Percentiles rank a stretch among this genome's conserved stretches.
phyloP scores from a whole-genome alignment of 2,329 filamentous ascomycete genomes.

The Ceratocystis lukuohia region DNA sequence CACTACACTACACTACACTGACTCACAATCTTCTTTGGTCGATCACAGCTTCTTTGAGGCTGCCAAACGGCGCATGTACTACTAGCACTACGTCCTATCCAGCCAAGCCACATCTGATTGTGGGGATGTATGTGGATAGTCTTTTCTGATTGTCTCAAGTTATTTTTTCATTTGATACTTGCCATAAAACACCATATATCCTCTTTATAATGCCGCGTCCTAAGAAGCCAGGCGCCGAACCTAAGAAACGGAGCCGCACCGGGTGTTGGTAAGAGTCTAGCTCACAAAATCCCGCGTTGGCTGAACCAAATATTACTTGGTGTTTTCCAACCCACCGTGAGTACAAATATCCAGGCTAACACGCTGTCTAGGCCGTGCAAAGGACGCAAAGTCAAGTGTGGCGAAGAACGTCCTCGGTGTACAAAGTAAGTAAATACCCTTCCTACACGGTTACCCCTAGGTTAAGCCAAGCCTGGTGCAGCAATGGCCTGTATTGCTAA shows the following conservation, averaged over 20 bases:
- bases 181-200: background rate
- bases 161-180: background rate
- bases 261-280: constrained; percentile 31
- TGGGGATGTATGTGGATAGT: background rate
- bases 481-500: background rate
- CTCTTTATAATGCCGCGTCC: constrained; percentile 30
- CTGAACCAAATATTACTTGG: background rate
- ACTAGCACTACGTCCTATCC: background rate
- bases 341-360: background rate
- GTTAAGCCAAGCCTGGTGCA: background rate
- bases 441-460: background rate
- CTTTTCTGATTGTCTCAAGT: background rate
- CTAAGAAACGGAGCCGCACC: constrained; percentile 34
- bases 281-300: background rate
- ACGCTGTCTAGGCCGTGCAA: constrained; percentile 54
- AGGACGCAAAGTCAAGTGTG: constrained; percentile 59
- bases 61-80: constrained; percentile 7
- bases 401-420: constrained; percentile 62
- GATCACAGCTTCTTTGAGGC: background rate
- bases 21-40: background rate
- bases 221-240: constrained; percentile 32
- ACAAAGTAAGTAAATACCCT: constrained; percentile 37
- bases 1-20: background rate
- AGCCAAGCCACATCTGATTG: background rate
- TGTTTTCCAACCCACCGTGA: background rate